phyloP scores from a whole-genome alignment of 805 yeast species.

The Schizosaccharomyces cryophilus region DNA sequence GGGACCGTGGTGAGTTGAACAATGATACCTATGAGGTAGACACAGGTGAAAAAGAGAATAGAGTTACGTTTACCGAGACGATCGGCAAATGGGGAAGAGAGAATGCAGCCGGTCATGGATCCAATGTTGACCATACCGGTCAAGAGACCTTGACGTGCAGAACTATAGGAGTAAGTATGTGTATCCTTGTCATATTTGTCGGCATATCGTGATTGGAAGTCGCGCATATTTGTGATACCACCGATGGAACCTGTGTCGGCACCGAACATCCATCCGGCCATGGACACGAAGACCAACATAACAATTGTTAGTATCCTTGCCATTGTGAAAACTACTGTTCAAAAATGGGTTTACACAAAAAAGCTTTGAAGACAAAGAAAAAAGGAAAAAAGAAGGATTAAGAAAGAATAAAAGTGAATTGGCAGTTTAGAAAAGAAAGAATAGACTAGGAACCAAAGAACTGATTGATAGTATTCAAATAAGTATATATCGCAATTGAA shows the following conservation, averaged over 20 bases:
- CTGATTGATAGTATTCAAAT: no score
- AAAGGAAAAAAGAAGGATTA: not conserved
- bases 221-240: slow-evolving; percentile 4
- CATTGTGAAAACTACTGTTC: not conserved
- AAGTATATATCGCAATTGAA: no score
- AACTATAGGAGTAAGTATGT: not conserved
- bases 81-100: slow-evolving; percentile 4
- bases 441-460: no score
- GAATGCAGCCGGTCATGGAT: slow-evolving; percentile 3
- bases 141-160: slow-evolving; percentile 4
- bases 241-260: slow-evolving; percentile 4
- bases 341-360: not conserved
- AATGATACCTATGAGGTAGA: slow-evolving; percentile 4
- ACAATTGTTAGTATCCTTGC: not conserved
- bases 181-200: not conserved
- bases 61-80: slow-evolving; percentile 3
- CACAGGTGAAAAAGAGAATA: slow-evolving; percentile 2
- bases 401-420: no score
- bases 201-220: slow-evolving; percentile 1
- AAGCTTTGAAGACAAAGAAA: not conserved
- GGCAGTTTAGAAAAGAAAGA: no score
- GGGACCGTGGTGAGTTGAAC: slow-evolving; percentile 4
- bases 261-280: slow-evolving; percentile 4
- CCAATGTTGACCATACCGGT: slow-evolving; percentile 5
- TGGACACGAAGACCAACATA: slow-evolving; percentile 2